These are phyloP conservation scores for Serendipita indica DNA, from an alignment of 768 basidiomycete species.

Conservation along the genomic window DNA sequence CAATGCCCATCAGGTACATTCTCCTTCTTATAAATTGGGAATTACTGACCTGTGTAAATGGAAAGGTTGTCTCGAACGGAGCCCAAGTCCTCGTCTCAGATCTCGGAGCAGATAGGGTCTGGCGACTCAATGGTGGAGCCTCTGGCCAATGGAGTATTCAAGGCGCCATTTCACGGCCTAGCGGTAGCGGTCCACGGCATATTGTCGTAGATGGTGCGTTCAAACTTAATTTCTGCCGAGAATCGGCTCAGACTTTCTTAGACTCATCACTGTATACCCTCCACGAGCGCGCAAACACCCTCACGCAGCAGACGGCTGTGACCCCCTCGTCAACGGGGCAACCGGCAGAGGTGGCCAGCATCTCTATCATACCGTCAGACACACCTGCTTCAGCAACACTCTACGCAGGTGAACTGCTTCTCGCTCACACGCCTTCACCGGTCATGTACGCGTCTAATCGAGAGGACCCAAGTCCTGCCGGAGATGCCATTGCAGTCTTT, in stretches of 20 bases:
- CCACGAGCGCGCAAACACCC: constrained; percentile 45
- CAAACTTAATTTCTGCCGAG: neutral
- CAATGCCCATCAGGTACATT: constrained; percentile 3
- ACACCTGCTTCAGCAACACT: neutral
- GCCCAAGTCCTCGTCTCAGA: constrained; percentile 58
- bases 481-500: constrained; percentile 63
- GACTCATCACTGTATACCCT: constrained; percentile 51
- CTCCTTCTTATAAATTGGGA: too few species aligned
- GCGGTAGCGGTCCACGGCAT: constrained; percentile 59
- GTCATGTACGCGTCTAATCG: constrained; percentile 66
- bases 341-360: neutral
- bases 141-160: constrained; percentile 34
- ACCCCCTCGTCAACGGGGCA: neutral
- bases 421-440: constrained; percentile 20
- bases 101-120: constrained; percentile 60
- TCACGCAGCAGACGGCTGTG: constrained; percentile 39
- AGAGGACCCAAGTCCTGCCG: constrained; percentile 50
- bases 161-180: constrained; percentile 34
- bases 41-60: too few species aligned
- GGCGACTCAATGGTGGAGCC: constrained; percentile 33
- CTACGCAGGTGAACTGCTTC: constrained; percentile 53
- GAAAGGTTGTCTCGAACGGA: constrained; percentile 15
- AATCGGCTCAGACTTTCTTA: constrained; percentile 19
- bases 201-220: constrained; percentile 44
- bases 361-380: constrained; percentile 6